These are phyloP conservation scores for Venustampulla echinocandica DNA, from an alignment of 495 filamentous ascomycete genomes.

Conservation along the genomic window DNA sequence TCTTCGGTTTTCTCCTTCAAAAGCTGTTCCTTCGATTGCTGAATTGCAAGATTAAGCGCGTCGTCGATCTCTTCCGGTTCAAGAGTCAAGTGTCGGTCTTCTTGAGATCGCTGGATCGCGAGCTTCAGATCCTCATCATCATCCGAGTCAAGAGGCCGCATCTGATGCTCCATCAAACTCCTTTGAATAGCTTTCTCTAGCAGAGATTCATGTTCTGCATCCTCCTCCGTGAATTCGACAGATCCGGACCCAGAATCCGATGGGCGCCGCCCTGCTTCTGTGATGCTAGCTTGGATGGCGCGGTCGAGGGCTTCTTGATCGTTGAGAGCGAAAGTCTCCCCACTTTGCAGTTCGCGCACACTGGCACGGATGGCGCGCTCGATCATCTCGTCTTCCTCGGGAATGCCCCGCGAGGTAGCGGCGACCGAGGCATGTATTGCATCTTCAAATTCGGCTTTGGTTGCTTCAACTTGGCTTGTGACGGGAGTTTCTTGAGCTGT, in stretches of 20 bases:
- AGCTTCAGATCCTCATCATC: conserved; percentile 39
- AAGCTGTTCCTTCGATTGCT: conserved; percentile 17
- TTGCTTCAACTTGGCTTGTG: conserved; percentile 17
- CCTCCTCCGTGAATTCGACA: conserved; percentile 14
- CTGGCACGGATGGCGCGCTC: conserved; percentile 63
- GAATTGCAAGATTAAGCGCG: neutral
- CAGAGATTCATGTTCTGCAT: conserved; percentile 43
- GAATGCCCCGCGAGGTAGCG: conserved; percentile 58
- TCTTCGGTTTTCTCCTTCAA: conserved; percentile 49
- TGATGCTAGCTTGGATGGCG: conserved; percentile 24
- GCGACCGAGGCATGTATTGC: conserved; percentile 60
- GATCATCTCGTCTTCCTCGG: conserved; percentile 56
- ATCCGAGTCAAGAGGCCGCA: conserved; percentile 9
- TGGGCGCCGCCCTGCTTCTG: conserved; percentile 5
- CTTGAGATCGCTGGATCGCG: conserved; percentile 24
- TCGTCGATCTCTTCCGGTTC: conserved; percentile 2
- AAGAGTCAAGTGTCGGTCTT: neutral
- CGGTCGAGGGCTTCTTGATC: conserved; percentile 29
- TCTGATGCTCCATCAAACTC: conserved; percentile 41
- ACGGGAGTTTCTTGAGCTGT: neutral
- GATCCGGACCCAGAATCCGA: neutral
- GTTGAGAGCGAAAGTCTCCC: conserved; percentile 13
- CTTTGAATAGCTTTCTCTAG: conserved; percentile 50
- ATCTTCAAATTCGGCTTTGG: conserved; percentile 49
- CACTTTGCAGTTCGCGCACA: conserved; percentile 46